A percentile compares a stretch with the other conserved stretches of the same genome.
These are phyloP conservation scores for Oenanthe sinensis DNA, from an alignment of 129 eudicot genomes.

Conservation along the genomic window DNA sequence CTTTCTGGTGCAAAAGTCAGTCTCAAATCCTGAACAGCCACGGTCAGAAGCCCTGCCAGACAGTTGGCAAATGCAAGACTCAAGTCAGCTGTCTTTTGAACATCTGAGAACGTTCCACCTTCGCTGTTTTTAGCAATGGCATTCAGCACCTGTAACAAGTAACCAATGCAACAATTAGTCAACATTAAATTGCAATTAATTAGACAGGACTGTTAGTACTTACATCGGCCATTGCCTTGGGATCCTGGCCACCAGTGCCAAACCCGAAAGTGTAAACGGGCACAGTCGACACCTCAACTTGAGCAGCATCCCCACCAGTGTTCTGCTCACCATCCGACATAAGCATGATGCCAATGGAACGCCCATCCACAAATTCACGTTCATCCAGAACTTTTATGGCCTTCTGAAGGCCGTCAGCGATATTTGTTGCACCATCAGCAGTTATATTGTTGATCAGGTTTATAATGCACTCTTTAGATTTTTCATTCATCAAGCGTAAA, in stretches of 20 bases:
- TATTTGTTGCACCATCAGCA: background rate
- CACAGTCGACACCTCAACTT: background rate
- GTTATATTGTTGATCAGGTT: background rate
- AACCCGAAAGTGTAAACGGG: conserved; percentile 1
- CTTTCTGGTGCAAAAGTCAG: background rate
- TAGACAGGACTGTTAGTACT: background rate
- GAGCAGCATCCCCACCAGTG: background rate
- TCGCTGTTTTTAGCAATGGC: conserved; percentile 1
- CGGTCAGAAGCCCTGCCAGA: conserved; percentile 11
- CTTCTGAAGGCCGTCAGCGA: background rate
- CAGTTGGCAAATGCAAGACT: conserved; percentile 13
- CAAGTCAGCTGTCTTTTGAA: background rate
- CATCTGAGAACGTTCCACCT: conserved; percentile 5
- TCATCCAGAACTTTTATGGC: background rate
- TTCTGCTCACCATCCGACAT: conserved; percentile 5
- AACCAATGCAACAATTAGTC: too few relatives aligned
- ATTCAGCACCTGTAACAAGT: background rate
- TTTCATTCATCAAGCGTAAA: background rate
- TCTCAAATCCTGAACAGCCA: conserved; percentile 10
- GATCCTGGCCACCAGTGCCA: background rate
- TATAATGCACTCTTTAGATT: background rate
- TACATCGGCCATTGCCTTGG: background rate
- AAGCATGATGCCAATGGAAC: background rate
- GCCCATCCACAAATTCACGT: background rate
- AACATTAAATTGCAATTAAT: too few relatives aligned